A percentile compares a stretch with the other conserved stretches of the same genome.
Evolutionary conservation across 2,329 filamentous ascomycete species (phyloP).

Genomic region (Tolypocladium pustulatum): DNA sequence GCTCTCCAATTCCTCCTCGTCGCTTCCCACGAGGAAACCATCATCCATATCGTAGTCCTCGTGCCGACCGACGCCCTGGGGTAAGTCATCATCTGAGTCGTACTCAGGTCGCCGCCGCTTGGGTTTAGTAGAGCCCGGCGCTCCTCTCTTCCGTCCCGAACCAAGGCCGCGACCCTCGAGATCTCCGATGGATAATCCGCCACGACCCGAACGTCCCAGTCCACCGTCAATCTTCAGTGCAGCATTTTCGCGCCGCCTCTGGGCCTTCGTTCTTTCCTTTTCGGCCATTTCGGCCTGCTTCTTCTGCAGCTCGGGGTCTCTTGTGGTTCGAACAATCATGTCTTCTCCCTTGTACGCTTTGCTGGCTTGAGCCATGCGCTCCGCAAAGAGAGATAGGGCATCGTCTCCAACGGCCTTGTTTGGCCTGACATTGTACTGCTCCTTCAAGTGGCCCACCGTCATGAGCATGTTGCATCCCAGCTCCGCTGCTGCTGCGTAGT

Average conservation of each 20-base stretch:
- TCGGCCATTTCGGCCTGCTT: conserved; percentile 63
- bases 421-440: conserved; percentile 58
- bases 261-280: conserved; percentile 59
- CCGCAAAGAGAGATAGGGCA: conserved; percentile 57
- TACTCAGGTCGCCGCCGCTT: conserved; percentile 53
- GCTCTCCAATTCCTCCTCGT: conserved; percentile 56
- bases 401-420: conserved; percentile 60
- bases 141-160: conserved; percentile 42
- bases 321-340: conserved; percentile 58
- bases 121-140: conserved; percentile 35
- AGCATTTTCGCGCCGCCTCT: conserved; percentile 57
- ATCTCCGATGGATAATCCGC: conserved; percentile 56
- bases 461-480: conserved; percentile 57
- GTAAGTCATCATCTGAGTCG: conserved; percentile 66
- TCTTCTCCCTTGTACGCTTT: conserved; percentile 45
- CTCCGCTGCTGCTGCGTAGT: conserved; percentile 65
- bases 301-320: conserved; percentile 67
- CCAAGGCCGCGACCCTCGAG: conserved; percentile 51
- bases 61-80: conserved; percentile 47
- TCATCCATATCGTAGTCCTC: conserved; percentile 75
- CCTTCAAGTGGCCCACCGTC: conserved; percentile 65
- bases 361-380: conserved; percentile 54
- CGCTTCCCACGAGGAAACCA: conserved; percentile 66
- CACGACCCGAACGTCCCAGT: conserved; percentile 36
- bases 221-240: conserved; percentile 54